Evolutionary conservation across 495 filamentous ascomycete species (phyloP), one percentile per base, ranked within the genome.

Genomic region (Neurospora pannonica): DNA sequence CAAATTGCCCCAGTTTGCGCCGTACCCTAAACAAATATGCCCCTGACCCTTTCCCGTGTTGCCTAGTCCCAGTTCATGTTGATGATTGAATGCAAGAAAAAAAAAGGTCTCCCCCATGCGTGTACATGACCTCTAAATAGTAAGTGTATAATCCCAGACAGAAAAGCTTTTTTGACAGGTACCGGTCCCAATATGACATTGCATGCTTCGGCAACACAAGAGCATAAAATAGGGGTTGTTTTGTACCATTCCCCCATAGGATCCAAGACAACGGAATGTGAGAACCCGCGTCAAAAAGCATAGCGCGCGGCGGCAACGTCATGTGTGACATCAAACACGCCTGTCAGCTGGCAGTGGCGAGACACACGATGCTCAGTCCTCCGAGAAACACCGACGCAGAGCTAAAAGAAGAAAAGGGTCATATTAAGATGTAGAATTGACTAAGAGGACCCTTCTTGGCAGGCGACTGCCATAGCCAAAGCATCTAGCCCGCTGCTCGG

Each of bases 401-500:
- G 34, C 31, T 38, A 7, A 36, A 40, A 31, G 38, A 48, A 24
- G 6, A 36, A 24, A 43, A 28, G 34, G 67, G 72, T 36, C n/a
- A 70, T 34, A 36, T 31, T 38, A 70, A 21, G 37, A 34, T 24
- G 48, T 15, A 39, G 15, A 31, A 19, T 24, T 38, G 72, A 42
- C 43, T 71, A 72, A 38, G 79, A 85, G 46, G 77, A 72, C 43
- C 78, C 81, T 72, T 82, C 82, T 54, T 84, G 81, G 34, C 80
- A 84, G 28, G 79, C 81, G 19, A 83, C 80, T 34, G 82, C 84
- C 74, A 80, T 75, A 21, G 83, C 84, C 19, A 86, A 78, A 6
- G 83, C 79, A 40, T 86, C 84, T 39, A 86, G 77, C 38, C 83
- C 83, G 70, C 79, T 82, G 70, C 82, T 84, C 5, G 75, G 73